Percentiles rank a stretch among this genome's conserved stretches.
Evolutionary conservation across 2,329 filamentous ascomycete genomes (phyloP).

Genomic region (Cladosporium cucumerinum): DNA sequence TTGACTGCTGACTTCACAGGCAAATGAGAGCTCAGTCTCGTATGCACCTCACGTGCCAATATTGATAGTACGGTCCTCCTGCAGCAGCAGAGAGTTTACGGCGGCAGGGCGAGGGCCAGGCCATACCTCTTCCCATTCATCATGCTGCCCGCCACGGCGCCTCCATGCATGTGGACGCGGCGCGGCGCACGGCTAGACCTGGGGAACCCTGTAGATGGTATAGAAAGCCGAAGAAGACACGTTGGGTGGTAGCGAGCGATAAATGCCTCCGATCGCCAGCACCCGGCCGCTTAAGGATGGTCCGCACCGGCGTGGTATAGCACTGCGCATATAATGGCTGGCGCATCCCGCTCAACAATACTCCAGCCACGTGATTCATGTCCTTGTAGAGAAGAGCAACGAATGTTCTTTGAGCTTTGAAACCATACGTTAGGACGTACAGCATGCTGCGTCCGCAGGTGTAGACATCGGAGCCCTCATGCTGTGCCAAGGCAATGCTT

Average conservation of each 20-base stretch:
- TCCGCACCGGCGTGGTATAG: conserved; percentile 3
- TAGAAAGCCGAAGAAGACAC: conserved; percentile 6
- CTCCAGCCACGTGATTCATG: not conserved
- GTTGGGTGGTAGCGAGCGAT: conserved; percentile 1
- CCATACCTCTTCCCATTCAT: not conserved
- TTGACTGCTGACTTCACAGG: not conserved
- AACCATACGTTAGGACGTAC: not conserved
- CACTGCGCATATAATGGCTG: not conserved
- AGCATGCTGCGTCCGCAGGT: not conserved
- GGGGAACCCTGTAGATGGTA: not conserved
- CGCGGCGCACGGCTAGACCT: conserved; percentile 2
- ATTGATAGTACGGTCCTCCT: not conserved
- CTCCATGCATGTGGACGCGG: not conserved
- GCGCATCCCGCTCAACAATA: not conserved
- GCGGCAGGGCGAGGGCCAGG: not conserved
- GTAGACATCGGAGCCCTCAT: not conserved
- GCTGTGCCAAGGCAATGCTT: conserved; percentile 1
- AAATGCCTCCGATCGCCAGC: conserved; percentile 5
- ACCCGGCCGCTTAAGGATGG: not conserved
- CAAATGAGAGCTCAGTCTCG: not conserved
- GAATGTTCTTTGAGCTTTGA: not conserved
- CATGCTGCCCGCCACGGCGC: not conserved
- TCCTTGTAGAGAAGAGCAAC: not conserved
- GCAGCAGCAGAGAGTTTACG: not conserved
- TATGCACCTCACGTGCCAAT: not conserved